Conservation (phyloP, 345 rosid species). For the Erysimum cheiranthoides region DNA sequence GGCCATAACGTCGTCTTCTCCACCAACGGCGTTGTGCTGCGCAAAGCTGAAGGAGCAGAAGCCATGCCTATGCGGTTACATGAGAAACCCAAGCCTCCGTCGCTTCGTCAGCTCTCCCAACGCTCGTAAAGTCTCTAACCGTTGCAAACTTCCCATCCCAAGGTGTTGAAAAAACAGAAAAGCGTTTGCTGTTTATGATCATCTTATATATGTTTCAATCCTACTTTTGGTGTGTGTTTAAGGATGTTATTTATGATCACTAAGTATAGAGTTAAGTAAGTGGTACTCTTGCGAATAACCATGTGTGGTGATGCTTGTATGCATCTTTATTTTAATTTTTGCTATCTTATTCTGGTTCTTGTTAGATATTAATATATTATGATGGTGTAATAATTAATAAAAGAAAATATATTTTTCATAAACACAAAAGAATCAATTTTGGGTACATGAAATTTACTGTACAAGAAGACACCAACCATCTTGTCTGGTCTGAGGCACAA, state of each 20-base stretch:
- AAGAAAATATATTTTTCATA: constrained; percentile 28
- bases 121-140: constrained; percentile 85
- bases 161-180: constrained; percentile 55
- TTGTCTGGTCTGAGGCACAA: constrained; percentile 20
- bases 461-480: constrained; percentile 31
- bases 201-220: constrained; percentile 21
- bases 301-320: constrained; percentile 38
- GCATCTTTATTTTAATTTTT: constrained; percentile 33
- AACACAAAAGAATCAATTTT: constrained; percentile 36
- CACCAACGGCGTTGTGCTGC: constrained; percentile 76
- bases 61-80: constrained; percentile 91
- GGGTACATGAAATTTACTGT: constrained; percentile 20
- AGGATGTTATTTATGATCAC: not conserved
- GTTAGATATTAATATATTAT: constrained; percentile 27
- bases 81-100: constrained; percentile 73
- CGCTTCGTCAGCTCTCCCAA: constrained; percentile 79
- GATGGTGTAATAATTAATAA: constrained; percentile 30
- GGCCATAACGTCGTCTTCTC: constrained; percentile 74
- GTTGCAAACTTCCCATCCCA: constrained; percentile 88
- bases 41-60: constrained; percentile 77
- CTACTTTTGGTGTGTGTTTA: constrained; percentile 31
- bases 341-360: constrained; percentile 31
- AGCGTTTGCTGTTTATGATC: constrained; percentile 8
- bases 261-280: not conserved
- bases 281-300: constrained; percentile 31